phyloP scores from a whole-genome alignment of 2,329 filamentous ascomycete species.

The Fusarium secorum region DNA sequence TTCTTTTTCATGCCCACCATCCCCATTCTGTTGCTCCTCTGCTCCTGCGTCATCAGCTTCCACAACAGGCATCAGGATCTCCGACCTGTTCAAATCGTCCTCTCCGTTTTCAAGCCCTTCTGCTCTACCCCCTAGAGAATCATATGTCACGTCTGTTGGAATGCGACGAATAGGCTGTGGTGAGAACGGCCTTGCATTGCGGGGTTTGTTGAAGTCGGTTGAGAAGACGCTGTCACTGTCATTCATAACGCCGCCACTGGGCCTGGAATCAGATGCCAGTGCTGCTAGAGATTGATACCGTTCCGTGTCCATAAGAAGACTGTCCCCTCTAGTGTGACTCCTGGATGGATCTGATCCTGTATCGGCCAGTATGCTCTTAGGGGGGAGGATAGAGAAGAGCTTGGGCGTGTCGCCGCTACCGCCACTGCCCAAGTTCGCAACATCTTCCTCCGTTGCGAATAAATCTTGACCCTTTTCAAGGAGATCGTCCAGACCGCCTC shows the following conservation, averaged over 20 bases:
- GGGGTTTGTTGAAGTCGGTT: constrained; percentile 60
- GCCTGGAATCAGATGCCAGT: constrained; percentile 47
- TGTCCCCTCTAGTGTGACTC: constrained; percentile 60
- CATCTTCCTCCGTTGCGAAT: constrained; percentile 57
- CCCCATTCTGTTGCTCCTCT: constrained; percentile 16
- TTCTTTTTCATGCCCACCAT: background rate
- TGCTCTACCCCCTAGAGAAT: constrained; percentile 46
- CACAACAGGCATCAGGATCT: constrained; percentile 36
- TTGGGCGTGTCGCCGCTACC: constrained; percentile 52
- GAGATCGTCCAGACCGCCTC: constrained; percentile 71
- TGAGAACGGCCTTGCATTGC: constrained; percentile 66
- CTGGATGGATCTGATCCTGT: constrained; percentile 51
- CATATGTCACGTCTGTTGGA: constrained; percentile 52
- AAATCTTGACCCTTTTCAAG: constrained; percentile 70
- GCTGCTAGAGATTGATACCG: constrained; percentile 67
- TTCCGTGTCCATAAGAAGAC: constrained; percentile 60
- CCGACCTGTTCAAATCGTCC: constrained; percentile 28
- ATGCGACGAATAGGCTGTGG: constrained; percentile 60
- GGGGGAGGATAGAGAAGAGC: constrained; percentile 70
- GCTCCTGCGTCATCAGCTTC: constrained; percentile 25
- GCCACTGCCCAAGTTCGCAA: constrained; percentile 44
- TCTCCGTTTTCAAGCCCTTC: constrained; percentile 29
- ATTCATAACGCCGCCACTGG: constrained; percentile 48
- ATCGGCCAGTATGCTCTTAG: constrained; percentile 69
- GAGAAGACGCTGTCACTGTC: constrained; percentile 63